Base-by-base conservation (phyloP, 176 grass and related monocot genomes). In the Raddia distichophylla region DNA sequence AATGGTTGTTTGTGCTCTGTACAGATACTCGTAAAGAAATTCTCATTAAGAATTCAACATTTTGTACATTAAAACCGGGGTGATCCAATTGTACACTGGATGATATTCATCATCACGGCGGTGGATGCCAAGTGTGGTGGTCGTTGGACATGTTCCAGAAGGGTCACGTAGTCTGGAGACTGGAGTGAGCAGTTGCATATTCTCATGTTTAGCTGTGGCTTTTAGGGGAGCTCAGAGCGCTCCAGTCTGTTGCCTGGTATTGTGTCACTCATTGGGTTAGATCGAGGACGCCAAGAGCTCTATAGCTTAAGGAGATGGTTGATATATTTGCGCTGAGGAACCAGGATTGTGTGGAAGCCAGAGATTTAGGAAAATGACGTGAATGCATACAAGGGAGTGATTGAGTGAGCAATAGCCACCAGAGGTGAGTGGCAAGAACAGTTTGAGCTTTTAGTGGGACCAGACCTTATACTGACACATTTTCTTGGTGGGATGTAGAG, bases 121-220 rank as follows among this genome's bases (percentile, higher is more conserved):
- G 35, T 74, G 60, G 3, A 6, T 16, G 47, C 68, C 63, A 56
- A 75, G 71, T 82, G 32, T n/a, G 55, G 1, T 71, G 5, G 22
- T 81, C 16, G 1, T 48, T 82, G 69, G 80, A 55, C 59, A 84
- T 19, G 50, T 43, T 10, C 55, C 14, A 32, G n/a, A 22, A 60
- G 8, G 7, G 57, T 10, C 57, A 20, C n/a, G n/a, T 60, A 22
- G 57, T 76, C 37, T 60, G n/a, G 40, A 60, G 56, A 22, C 37
- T 60, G n/a, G 40, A 60, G 56, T 44, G 40, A 19, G n/a, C 58
- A 47, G 40, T 76, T 42, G 9, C 12, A 46, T 10, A 58, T n/a
- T 76, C 40, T 47, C 37, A 2, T 48, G 57, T 48, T 61, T 40
- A 48, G 7, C 60, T 59, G 57, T 1, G 19, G 53, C 71, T 74